These are phyloP conservation scores for Limnomonas spitsbergensis DNA, from an alignment of 139 green algal genomes.

Conservation along the genomic window DNA sequence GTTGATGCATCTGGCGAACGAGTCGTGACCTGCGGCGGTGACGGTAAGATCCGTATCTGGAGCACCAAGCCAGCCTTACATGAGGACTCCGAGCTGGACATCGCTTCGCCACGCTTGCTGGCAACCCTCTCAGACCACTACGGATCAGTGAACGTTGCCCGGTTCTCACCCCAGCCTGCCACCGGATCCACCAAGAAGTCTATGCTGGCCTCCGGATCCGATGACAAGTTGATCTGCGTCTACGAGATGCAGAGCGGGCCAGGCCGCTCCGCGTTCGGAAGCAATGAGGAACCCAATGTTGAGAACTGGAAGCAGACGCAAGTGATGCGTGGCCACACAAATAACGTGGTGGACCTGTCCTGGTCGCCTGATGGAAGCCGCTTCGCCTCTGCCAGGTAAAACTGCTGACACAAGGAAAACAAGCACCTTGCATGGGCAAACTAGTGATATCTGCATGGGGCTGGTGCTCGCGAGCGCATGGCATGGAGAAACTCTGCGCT, in stretches of 20 bases:
- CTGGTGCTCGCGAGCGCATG: no score
- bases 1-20: conserved; percentile 55
- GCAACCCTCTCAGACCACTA: conserved; percentile 75
- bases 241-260: conserved; percentile 62
- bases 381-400: conserved; percentile 71
- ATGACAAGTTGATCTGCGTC: conserved; percentile 64
- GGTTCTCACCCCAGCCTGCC: conserved; percentile 49
- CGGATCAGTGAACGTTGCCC: conserved; percentile 72
- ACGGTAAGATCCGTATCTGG: conserved; percentile 75
- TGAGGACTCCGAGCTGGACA: conserved; percentile 48
- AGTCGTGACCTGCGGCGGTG: conserved; percentile 69
- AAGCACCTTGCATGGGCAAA: no score
- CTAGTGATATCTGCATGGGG: no score
- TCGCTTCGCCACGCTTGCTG: conserved; percentile 56
- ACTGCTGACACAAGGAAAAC: no score
- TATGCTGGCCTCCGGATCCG: conserved; percentile 66
- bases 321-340: conserved; percentile 70
- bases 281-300: conserved; percentile 56
- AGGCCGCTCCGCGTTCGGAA: conserved; percentile 50
- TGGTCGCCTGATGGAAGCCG: conserved; percentile 74
- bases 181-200: conserved; percentile 45
- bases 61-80: conserved; percentile 13
- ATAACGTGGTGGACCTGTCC: conserved; percentile 82
- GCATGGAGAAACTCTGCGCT: no score
- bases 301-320: conserved; percentile 81